phyloP scores from a whole-genome alignment of 2,329 filamentous ascomycete genomes.

The Fusarium marasasianum region DNA sequence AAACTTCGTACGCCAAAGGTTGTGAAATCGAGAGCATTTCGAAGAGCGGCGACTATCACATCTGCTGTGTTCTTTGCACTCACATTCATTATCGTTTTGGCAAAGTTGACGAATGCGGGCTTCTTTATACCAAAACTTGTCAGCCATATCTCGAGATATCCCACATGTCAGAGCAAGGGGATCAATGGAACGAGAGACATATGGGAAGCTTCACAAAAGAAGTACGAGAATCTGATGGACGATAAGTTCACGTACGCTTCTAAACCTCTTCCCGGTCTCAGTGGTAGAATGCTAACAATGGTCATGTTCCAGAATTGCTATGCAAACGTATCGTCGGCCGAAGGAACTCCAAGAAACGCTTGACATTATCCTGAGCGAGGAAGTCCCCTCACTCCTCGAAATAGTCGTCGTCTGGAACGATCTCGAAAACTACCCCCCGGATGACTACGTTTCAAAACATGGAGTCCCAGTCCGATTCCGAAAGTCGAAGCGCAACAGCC shows the following conservation, averaged over 20 bases:
- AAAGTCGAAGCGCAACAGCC: slow-evolving; percentile 46
- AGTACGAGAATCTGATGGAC: slow-evolving; percentile 39
- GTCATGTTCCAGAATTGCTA: slow-evolving; percentile 45
- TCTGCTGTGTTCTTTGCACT: slow-evolving; percentile 16
- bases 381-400: slow-evolving; percentile 50
- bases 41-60: slow-evolving; percentile 13
- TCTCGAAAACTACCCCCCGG: slow-evolving; percentile 44
- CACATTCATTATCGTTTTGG: slow-evolving; percentile 24
- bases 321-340: slow-evolving; percentile 51
- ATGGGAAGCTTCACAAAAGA: slow-evolving; percentile 37
- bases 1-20: slow-evolving; percentile 13
- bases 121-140: slow-evolving; percentile 29
- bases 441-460: slow-evolving; percentile 42
- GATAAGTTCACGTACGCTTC: slow-evolving; percentile 47
- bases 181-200: slow-evolving; percentile 20
- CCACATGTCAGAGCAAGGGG: slow-evolving; percentile 28
- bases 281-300: neutral
- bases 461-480: slow-evolving; percentile 49
- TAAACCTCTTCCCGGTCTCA: too few relatives aligned
- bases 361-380: slow-evolving; percentile 36
- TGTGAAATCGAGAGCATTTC: slow-evolving; percentile 34
- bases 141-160: slow-evolving; percentile 26
- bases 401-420: slow-evolving; percentile 53
- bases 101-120: slow-evolving; percentile 30
- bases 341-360: slow-evolving; percentile 48